Evolutionary conservation across 331 rosid genomes (phyloP).

Genomic region (Stylosanthes scabra): DNA sequence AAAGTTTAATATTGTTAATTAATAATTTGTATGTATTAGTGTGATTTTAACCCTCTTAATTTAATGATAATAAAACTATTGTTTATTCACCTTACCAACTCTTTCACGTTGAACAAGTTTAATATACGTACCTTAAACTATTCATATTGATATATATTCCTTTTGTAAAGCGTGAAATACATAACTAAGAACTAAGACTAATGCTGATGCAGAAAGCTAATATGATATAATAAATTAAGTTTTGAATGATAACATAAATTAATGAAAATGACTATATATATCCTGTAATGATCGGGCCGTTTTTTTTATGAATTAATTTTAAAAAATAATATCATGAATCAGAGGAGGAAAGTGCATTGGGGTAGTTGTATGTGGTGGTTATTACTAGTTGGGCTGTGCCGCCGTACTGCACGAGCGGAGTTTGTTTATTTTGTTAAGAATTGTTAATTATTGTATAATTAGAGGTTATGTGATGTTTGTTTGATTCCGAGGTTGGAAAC

Average conservation of each 20-base stretch:
- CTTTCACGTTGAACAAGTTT: no score
- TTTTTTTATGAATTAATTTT: background rate
- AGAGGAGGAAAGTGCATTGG: background rate
- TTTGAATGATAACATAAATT: background rate
- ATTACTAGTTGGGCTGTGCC: constrained; percentile 18
- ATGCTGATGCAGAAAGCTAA: background rate
- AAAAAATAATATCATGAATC: background rate
- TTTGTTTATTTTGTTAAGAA: background rate
- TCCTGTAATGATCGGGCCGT: background rate
- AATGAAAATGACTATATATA: background rate
- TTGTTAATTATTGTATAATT: background rate
- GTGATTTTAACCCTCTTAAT: no score
- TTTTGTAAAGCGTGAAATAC: background rate
- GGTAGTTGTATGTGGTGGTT: constrained; percentile 23
- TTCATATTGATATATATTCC: no score
- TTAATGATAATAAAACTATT: no score
- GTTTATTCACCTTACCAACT: no score
- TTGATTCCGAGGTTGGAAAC: no score
- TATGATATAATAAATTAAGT: background rate
- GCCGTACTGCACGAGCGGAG: constrained; percentile 34
- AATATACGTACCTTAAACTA: no score
- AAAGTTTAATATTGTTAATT: no score
- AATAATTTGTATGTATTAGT: no score
- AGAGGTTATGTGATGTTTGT: no score
- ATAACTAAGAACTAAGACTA: background rate